phyloP scores from a whole-genome alignment of 2,329 filamentous ascomycete genomes.

The Cercospora beticola region DNA sequence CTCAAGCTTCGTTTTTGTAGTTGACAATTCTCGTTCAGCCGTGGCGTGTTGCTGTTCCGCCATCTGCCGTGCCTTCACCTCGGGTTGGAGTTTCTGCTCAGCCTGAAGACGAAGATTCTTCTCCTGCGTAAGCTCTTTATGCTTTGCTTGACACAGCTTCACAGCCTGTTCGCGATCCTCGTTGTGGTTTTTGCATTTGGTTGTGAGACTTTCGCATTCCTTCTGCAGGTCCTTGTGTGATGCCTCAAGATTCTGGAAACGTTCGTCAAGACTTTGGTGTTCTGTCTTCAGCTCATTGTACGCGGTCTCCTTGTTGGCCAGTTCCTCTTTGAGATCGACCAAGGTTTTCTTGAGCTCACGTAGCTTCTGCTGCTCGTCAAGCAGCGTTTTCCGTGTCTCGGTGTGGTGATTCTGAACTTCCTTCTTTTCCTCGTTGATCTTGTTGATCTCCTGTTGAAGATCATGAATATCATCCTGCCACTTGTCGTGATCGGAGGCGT shows the following conservation, averaged over 20 bases:
- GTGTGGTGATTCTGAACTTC: not conserved
- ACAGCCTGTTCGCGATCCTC: not conserved
- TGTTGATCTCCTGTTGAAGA: not conserved
- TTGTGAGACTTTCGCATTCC: not conserved
- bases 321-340: not conserved
- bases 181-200: not conserved
- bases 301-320: not conserved
- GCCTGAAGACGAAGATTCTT: not conserved
- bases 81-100: not conserved
- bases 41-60: not conserved
- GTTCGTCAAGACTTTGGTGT: not conserved
- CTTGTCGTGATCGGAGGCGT: not conserved
- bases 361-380: not conserved
- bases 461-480: not conserved
- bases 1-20: not conserved
- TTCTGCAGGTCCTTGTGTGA: not conserved
- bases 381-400: not conserved
- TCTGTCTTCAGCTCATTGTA: not conserved
- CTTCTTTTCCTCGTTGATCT: not conserved
- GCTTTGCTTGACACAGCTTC: not conserved
- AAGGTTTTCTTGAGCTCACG: not conserved
- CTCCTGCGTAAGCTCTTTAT: not conserved
- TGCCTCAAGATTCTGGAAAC: not conserved
- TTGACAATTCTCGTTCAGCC: not conserved
- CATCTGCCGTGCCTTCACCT: not conserved